Evolutionary conservation across 2,329 filamentous ascomycete species (phyloP), one percentile per base, ranked within the genome.

Genomic region (Pseudopyrenochaeta lycopersici): DNA sequence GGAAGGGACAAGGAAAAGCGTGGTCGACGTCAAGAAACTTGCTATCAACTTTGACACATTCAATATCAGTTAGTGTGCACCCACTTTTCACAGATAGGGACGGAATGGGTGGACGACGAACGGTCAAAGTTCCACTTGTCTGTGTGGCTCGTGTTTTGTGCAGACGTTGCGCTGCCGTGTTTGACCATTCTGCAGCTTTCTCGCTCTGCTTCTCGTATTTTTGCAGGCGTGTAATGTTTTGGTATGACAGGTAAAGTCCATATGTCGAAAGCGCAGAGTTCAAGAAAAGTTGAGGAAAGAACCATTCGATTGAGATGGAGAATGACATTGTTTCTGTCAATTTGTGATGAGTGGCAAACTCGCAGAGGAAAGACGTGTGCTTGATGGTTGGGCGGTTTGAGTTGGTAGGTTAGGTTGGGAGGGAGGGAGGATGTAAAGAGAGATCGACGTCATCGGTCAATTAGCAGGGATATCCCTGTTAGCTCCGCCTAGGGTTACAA

Each of bases 111-210:
- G 7, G 17, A 33, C 17, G 7, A 49, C 63, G 12, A 62, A 77
- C 75, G 1, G 67, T 58, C 1, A 76, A 39, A 0, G 72, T 71
- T 1, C 67, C 71, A 38, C 63, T 68, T 1, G 66, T 62, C 49
- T 77, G 74, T 14, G 75, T 77, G 0, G 68, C 66, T 18, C 73
- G 49, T 7, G 75, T 76, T 55, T 71, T 76, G 35, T 62, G 58
- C 35, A 77, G 56, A 7, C 71, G 62, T 17, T 73, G 52, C 0
- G 70, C 72, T 0, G 69, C 74, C 0, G 65, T 72, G 23, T 63
- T 63, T 1, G 69, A 74, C 66, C 70, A 76, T 59, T 76, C 63
- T 40, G 75, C 75, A 1, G 73, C 74, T 39, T 72, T 74, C 33
- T 77, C 63, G 40, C 64, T 64, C 39, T 67, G 54, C n/a, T 58